phyloP scores from a whole-genome alignment of 2,329 filamentous ascomycete genomes.

The Calcarisporium arbuscula region DNA sequence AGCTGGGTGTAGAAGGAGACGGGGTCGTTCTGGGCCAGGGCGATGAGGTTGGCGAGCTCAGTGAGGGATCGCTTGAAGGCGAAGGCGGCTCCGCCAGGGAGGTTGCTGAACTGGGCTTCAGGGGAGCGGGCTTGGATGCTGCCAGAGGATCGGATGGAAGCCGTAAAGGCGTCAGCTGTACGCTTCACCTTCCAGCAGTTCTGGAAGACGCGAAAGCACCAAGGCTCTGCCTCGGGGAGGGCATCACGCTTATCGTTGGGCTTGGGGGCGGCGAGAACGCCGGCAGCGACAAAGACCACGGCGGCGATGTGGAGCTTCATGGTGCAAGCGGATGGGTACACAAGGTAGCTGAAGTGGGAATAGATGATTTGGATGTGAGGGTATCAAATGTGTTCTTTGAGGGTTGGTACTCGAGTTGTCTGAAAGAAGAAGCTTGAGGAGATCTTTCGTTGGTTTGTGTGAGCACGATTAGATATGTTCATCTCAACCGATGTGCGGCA shows the following conservation, averaged over 20 bases:
- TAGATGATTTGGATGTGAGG: too few species aligned
- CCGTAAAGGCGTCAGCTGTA: constrained; percentile 12
- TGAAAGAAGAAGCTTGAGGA: too few species aligned
- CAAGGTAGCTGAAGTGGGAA: too few species aligned
- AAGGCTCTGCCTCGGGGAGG: constrained; percentile 15
- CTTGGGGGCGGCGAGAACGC: constrained; percentile 12
- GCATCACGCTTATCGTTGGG: constrained; percentile 13
- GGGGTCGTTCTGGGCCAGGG: constrained; percentile 23
- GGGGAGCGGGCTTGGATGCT: constrained; percentile 19
- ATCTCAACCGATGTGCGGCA: too few species aligned
- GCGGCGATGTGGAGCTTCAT: constrained; percentile 24
- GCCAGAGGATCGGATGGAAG: constrained; percentile 18
- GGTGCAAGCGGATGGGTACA: constrained; percentile 1
- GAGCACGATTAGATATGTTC: too few species aligned
- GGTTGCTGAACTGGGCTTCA: constrained; percentile 22
- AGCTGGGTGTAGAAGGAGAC: constrained; percentile 26
- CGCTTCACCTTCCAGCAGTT: constrained; percentile 30
- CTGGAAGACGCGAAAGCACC: constrained; percentile 22
- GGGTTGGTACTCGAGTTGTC: too few species aligned
- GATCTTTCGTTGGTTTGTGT: too few species aligned
- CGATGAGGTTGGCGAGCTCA: constrained; percentile 30
- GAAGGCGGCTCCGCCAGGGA: constrained; percentile 28
- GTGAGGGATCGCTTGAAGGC: constrained; percentile 30
- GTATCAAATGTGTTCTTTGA: too few species aligned
- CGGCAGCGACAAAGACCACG: constrained; percentile 15